A percentile compares a stretch with the other conserved stretches of the same genome.
Conservation (phyloP, 2,329 filamentous ascomycete species). For the Pochonia chlamydosporia region DNA sequence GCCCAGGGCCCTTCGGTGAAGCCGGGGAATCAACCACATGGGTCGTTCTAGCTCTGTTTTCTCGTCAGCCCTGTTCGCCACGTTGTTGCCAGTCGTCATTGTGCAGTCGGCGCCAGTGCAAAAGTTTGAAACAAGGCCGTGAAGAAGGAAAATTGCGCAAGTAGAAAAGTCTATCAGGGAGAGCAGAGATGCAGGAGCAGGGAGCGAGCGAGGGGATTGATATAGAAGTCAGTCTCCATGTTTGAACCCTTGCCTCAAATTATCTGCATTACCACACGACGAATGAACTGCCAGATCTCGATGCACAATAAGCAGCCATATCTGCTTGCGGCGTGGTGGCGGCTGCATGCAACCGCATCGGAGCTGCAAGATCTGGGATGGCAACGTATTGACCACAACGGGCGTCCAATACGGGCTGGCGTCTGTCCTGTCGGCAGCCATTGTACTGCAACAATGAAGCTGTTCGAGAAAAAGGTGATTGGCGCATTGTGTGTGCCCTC, state of each 20-base stretch:
- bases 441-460: no score
- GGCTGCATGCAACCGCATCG: neutral
- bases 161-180: neutral
- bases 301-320: neutral
- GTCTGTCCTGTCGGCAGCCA: neutral
- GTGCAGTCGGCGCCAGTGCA: neutral
- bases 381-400: neutral
- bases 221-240: neutral
- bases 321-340: neutral
- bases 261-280: neutral
- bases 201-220: neutral
- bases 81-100: neutral
- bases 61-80: neutral
- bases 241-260: neutral
- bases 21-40: neutral
- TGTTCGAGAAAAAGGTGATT: no score
- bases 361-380: neutral
- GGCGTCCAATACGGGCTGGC: neutral
- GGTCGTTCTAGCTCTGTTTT: neutral
- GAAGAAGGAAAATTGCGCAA: neutral
- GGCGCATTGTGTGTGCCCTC: no score
- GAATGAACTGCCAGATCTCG: neutral
- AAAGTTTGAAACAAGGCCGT: neutral
- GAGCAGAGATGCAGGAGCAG: neutral
- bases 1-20: neutral